Percentiles rank a stretch among this genome's conserved stretches.
These are phyloP conservation scores for Ciborinia camelliae DNA, from an alignment of 2,329 filamentous ascomycete genomes.

Conservation along the genomic window DNA sequence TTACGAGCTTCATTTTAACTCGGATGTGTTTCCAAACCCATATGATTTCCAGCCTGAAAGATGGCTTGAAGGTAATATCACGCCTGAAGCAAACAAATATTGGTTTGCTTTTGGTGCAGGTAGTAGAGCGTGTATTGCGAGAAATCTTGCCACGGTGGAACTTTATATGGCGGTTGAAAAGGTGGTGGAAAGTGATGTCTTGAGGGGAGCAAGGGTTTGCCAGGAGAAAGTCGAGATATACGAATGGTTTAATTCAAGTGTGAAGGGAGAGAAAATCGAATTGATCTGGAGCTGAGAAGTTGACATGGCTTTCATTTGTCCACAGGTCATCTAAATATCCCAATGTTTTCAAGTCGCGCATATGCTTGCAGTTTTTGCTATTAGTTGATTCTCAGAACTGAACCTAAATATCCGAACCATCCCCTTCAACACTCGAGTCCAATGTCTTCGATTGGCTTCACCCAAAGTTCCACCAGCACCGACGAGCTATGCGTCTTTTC, in stretches of 20 bases:
- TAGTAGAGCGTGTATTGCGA: conserved; percentile 47
- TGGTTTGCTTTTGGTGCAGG: conserved; percentile 50
- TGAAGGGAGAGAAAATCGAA: conserved; percentile 49
- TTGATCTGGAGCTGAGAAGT: conserved; percentile 28
- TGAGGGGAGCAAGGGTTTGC: conserved; percentile 44
- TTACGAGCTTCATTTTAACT: conserved; percentile 47
- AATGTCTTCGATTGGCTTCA: not conserved
- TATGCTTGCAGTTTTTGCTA: not conserved
- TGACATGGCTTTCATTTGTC: too few species aligned
- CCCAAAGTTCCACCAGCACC: not conserved
- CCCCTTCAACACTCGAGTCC: not conserved
- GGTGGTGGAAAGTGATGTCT: conserved; percentile 43
- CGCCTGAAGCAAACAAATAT: conserved; percentile 42
- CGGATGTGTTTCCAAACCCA: conserved; percentile 43
- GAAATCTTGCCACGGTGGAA: conserved; percentile 47
- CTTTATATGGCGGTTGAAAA: conserved; percentile 43
- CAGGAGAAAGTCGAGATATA: conserved; percentile 47
- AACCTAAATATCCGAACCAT: not conserved
- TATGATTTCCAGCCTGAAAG: conserved; percentile 46
- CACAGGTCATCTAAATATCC: not conserved
- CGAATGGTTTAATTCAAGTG: conserved; percentile 55
- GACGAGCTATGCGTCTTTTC: not conserved
- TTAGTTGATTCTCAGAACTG: not conserved
- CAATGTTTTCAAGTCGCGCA: too few species aligned
- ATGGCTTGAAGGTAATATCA: conserved; percentile 42